Base-by-base conservation (phyloP, 257 asterid genomes). In the Voacanga thouarsii region DNA sequence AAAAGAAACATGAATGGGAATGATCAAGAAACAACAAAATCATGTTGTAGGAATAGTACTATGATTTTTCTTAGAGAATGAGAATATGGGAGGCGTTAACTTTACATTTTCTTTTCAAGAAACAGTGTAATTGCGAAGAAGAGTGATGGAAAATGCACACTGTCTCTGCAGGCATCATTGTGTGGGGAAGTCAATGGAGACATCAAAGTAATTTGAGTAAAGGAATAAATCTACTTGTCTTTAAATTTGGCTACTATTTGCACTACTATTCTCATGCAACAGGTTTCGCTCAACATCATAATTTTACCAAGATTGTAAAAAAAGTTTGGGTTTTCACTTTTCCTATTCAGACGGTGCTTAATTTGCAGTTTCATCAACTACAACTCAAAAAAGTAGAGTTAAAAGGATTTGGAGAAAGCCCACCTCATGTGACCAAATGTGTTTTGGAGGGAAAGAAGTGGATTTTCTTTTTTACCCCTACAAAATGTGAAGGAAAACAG, bases 81-180 rank as follows among this genome's bases (percentile, higher is more conserved):
- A 33, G 9, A 77, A 9, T 53, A 78, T 83, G 77, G 75, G 81
- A 85, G 84, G 88, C 86, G 94, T 94, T 84, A 86, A 78, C 85
- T 91, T 85, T 89, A 93, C 97, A 97, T 88, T 88, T 83, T 85
- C 78, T 80, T 82, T 83, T 79, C 65, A 73, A 68, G 81, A 85
- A 85, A 87, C 88, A 91, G 92, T 85, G 82, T 83, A 41, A 88
- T 89, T 86, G 69, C 86, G 14, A 76, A 63, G 78, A 84, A 84
- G 94, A 77, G 88, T 85, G 93, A 87, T 77, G 82, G 83, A 61
- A 80, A 80, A 79, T 87, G 83, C 82, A 79, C 60, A 80, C 72
- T 64, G 81, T 82, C 83, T 51, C 79, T 83, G 85, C 80, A 71
- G 87, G 80, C 74, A 92, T 92, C 80, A 87, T 90, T 92, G 92